These are phyloP conservation scores for Actinomucor elegans DNA, from an alignment of 371 early-diverging fungal genomes.

Conservation along the genomic window DNA sequence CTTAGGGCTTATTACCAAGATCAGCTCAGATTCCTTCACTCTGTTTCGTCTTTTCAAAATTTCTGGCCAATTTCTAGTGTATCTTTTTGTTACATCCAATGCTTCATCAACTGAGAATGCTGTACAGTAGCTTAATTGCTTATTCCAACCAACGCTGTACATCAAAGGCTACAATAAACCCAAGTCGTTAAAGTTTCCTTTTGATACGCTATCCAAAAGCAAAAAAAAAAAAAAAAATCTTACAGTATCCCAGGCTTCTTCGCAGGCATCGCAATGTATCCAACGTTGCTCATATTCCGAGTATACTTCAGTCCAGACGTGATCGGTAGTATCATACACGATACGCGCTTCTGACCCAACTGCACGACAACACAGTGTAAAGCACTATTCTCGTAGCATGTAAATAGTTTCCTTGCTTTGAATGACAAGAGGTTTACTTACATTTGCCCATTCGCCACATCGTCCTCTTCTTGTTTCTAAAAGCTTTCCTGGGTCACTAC, in stretches of 20 bases:
- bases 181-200: neutral
- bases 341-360: conserved; percentile 68
- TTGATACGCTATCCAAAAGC: neutral
- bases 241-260: conserved; percentile 61
- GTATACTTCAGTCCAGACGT: conserved; percentile 76
- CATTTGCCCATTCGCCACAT: conserved; percentile 83
- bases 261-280: conserved; percentile 73
- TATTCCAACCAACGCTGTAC: conserved; percentile 76
- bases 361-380: conserved; percentile 63
- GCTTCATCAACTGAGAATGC: conserved; percentile 58
- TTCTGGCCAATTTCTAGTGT: conserved; percentile 44
- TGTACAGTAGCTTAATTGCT: conserved; percentile 63
- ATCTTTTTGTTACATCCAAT: conserved; percentile 65
- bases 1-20: conserved; percentile 14
- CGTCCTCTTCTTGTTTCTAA: conserved; percentile 65
- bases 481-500: conserved; percentile 55
- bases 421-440: conserved; percentile 16
- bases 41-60: conserved; percentile 49
- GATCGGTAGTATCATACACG: conserved; percentile 61
- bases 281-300: conserved; percentile 59
- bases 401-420: neutral
- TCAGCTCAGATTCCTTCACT: conserved; percentile 50
- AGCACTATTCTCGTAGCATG: conserved; percentile 41
- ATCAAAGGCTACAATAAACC: conserved; percentile 43
- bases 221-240: neutral